These are phyloP conservation scores for Hortaea sp. DNA, from an alignment of 2,329 filamentous ascomycete species.

Conservation along the genomic window DNA sequence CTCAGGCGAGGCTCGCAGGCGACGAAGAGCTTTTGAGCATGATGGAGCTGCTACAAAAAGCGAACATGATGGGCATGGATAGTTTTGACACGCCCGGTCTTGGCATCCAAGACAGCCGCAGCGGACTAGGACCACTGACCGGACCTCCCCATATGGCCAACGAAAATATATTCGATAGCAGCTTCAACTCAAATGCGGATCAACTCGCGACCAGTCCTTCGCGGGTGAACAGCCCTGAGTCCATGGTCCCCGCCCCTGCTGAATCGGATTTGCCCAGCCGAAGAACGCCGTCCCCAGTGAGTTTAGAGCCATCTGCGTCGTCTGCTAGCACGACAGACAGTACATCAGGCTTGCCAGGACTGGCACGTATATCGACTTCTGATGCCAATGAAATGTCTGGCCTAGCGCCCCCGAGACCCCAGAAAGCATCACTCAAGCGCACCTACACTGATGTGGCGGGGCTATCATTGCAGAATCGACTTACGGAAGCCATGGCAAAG, in stretches of 20 bases:
- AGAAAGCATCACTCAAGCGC: constrained; percentile 52
- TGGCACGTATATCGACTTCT: constrained; percentile 25
- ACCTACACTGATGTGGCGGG: constrained; percentile 78
- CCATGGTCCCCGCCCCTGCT: not conserved
- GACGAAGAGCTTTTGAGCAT: constrained; percentile 83
- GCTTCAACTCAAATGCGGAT: constrained; percentile 45
- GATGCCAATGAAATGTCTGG: constrained; percentile 6
- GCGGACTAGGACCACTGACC: constrained; percentile 55
- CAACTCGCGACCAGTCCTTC: constrained; percentile 31
- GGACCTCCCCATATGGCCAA: constrained; percentile 65
- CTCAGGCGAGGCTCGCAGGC: constrained; percentile 70
- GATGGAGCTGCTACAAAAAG: constrained; percentile 76
- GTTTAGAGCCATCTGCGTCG: not conserved
- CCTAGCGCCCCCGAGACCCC: constrained; percentile 21
- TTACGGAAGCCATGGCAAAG: constrained; percentile 75
- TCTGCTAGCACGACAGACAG: not conserved
- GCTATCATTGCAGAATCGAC: constrained; percentile 65
- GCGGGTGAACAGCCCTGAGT: constrained; percentile 18
- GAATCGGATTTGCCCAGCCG: not conserved
- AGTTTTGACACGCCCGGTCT: constrained; percentile 3
- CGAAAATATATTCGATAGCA: constrained; percentile 76
- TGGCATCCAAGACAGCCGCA: constrained; percentile 12
- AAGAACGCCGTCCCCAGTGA: not conserved
- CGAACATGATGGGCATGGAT: constrained; percentile 64
- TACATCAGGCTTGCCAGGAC: constrained; percentile 29